Conservation (phyloP, 2,329 filamentous ascomycete genomes). For the Aschersonia sp. region DNA sequence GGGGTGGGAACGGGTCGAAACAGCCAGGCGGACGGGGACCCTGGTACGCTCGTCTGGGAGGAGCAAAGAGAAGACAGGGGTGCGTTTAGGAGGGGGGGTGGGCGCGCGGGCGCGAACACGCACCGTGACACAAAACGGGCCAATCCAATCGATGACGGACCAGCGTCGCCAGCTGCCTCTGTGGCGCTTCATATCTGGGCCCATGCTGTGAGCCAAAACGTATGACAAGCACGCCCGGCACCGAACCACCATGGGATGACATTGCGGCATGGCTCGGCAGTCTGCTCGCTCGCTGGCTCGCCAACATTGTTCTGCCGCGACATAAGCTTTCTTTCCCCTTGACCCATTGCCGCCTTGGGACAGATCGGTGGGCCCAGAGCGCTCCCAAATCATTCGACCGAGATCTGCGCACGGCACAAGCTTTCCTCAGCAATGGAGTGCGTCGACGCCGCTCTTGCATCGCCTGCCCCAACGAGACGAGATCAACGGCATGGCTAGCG, state of each 20-base stretch:
- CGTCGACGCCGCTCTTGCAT: too few species aligned
- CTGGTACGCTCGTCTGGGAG: neutral
- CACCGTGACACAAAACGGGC: too few species aligned
- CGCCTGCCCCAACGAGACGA: neutral
- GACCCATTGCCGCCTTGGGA: neutral
- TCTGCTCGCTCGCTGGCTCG: neutral
- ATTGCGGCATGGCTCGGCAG: neutral
- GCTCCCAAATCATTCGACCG: neutral
- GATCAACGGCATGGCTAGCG: neutral
- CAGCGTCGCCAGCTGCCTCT: neutral
- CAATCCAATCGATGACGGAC: neutral
- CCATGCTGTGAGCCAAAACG: neutral
- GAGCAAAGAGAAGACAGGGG: neutral
- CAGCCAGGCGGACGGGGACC: neutral
- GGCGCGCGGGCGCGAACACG: too few species aligned
- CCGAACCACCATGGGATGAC: neutral
- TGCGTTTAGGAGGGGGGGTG: neutral
- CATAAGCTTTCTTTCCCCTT: neutral
- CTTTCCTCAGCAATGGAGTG: too few species aligned
- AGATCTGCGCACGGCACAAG: neutral
- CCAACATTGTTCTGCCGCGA: neutral
- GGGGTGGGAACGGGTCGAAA: too few species aligned
- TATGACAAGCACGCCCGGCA: neutral
- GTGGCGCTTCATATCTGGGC: neutral
- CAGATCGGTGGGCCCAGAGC: slow-evolving; percentile 3